These are phyloP conservation scores for Alternaria gansuensis DNA, from an alignment of 2,329 filamentous ascomycete species.

Conservation along the genomic window DNA sequence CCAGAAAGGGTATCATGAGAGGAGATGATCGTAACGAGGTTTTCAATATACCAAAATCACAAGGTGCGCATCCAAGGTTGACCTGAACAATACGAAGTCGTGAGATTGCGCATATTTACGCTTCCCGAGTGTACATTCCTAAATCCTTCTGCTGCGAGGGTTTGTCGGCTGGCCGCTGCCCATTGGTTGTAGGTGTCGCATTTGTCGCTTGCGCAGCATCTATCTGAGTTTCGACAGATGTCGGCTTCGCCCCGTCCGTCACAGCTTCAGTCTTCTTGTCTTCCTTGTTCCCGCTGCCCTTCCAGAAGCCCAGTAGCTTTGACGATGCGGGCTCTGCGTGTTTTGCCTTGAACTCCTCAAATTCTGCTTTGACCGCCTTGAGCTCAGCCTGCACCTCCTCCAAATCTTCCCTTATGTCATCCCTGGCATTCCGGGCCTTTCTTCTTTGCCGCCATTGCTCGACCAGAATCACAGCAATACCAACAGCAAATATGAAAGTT, in stretches of 20 bases:
- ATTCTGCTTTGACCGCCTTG: constrained; percentile 50
- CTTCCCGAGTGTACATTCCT: constrained; percentile 1
- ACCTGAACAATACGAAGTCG: background rate
- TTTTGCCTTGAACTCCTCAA: constrained; percentile 53
- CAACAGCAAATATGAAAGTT: constrained; percentile 71
- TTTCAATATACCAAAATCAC: background rate
- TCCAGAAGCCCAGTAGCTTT: constrained; percentile 44
- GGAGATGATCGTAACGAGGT: constrained; percentile 32
- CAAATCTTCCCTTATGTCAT: constrained; percentile 68
- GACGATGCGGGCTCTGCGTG: constrained; percentile 40
- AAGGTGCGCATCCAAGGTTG: background rate
- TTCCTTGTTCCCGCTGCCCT: constrained; percentile 32
- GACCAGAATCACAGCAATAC: constrained; percentile 68
- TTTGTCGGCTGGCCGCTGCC: constrained; percentile 7
- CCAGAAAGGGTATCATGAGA: constrained; percentile 47
- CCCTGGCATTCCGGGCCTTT: constrained; percentile 67
- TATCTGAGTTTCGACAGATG: background rate
- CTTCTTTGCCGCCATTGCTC: constrained; percentile 68
- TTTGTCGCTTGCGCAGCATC: constrained; percentile 1
- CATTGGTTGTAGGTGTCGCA: background rate
- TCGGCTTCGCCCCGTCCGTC: constrained; percentile 15
- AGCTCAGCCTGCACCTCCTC: constrained; percentile 64
- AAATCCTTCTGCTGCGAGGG: constrained; percentile 1
- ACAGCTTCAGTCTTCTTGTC: constrained; percentile 32
- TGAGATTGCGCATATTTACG: background rate